Base-by-base conservation (phyloP, 2,329 filamentous ascomycete species). In the Ceratocystis alfenasii region DNA sequence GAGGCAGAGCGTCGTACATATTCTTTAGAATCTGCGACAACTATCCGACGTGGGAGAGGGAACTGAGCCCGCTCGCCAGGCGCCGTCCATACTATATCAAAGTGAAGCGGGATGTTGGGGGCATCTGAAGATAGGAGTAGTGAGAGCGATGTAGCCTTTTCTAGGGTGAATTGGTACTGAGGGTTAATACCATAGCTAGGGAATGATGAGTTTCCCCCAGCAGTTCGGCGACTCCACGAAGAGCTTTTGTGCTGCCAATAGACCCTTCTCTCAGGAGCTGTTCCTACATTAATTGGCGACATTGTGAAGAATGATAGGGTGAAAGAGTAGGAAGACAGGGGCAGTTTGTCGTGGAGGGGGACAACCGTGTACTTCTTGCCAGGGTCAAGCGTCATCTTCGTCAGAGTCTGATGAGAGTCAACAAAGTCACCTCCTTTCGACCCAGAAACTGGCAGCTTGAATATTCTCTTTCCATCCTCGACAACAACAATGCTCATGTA, bases 401-500 rank as follows among this genome's bases (percentile, higher is more conserved):
- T 84, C 6, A 99, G 83, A 0, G 89, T 95, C 74, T 97, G 95
- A 1, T 91, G 91, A 1, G 92, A 95, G 75, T 96, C 93, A 44
- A 97, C 90, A 69, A 90, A 96, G n/a, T 90, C 89, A 0, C 88
- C 88, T 57, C 53, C 53, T 45, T 87, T 85, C 70, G 89, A 85
- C 0, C 89, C 74, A 28, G 86, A 83, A 5, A 84, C 84, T 66
- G 93, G 89, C 64, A 84, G 85, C 15, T 94, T 79, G 69, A 90
- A 86, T 0, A 96, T 85, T 62, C 86, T 82, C 45, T 84, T 79
- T 1, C 93, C 92, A 48, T 80, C 73, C 20, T 87, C 81, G 73
- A 93, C 96, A 0, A 94, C 80, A 67, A 90, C 90, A 30, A 99
- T 81, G 70, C 89, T 90, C 76, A 96, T 96, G 74, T 91, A 96